Conservation (phyloP, 495 filamentous ascomycete species). For the Durotheca rogersii region DNA sequence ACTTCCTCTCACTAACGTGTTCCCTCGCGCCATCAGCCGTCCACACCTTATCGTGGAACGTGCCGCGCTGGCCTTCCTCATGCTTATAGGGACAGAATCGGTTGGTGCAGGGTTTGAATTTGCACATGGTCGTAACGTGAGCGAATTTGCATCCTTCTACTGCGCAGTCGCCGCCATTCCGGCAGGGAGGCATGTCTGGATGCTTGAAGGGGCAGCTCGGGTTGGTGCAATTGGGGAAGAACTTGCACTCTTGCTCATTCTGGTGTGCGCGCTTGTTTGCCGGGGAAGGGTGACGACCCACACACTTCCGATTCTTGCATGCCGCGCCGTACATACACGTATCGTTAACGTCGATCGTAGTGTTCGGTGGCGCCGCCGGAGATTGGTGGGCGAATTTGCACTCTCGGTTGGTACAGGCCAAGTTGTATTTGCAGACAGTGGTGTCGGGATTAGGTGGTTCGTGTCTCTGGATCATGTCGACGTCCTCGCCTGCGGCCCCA, state of each 20-base stretch:
- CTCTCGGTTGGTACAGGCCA: constrained; percentile 80
- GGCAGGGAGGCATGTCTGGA: constrained; percentile 73
- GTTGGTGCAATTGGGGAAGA: constrained; percentile 92
- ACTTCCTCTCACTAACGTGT: constrained; percentile 90
- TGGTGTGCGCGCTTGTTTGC: constrained; percentile 74
- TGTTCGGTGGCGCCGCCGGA: constrained; percentile 79
- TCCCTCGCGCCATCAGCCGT: constrained; percentile 58
- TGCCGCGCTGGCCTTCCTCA: constrained; percentile 78
- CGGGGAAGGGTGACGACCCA: constrained; percentile 87
- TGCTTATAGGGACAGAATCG: constrained; percentile 84
- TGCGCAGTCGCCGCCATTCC: constrained; percentile 90
- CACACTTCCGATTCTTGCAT: constrained; percentile 95
- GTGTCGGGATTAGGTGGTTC: constrained; percentile 57
- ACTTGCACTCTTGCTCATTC: constrained; percentile 85
- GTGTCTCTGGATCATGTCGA: constrained; percentile 53
- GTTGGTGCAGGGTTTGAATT: constrained; percentile 88
- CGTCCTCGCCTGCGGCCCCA: constrained; percentile 44
- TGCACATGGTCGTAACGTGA: constrained; percentile 79
- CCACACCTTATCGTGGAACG: constrained; percentile 92
- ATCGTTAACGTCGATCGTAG: constrained; percentile 73
- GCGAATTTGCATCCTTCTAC: constrained; percentile 86
- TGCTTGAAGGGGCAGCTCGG: constrained; percentile 84
- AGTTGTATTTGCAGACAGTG: constrained; percentile 81
- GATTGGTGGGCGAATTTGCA: constrained; percentile 95
- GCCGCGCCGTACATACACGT: constrained; percentile 81